Conservation (phyloP, 1,284 basidiomycete genomes). For the Trichosporon faecale region DNA sequence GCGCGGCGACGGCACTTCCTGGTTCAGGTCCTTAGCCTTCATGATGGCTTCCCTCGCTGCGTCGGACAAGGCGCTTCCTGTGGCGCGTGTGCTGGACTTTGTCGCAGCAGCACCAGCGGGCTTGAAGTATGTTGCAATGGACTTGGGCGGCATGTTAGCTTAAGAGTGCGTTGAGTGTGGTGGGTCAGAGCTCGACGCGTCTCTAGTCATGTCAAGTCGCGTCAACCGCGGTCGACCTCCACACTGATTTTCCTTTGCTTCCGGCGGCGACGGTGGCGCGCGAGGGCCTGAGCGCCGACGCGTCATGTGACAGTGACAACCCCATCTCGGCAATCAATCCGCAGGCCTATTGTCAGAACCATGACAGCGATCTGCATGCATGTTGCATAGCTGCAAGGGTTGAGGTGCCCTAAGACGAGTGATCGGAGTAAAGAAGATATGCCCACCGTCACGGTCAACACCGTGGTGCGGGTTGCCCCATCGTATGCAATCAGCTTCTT, state of each 20-base stretch:
- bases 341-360: not conserved
- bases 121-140: slow-evolving; percentile 25
- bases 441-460: not conserved
- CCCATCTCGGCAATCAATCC: not conserved
- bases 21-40: slow-evolving; percentile 20
- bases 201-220: not conserved
- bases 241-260: slow-evolving; percentile 5
- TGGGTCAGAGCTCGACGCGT: not conserved
- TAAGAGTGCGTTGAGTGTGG: not conserved
- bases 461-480: not conserved
- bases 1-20: not conserved
- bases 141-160: slow-evolving; percentile 21
- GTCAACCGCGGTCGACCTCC: slow-evolving; percentile 9
- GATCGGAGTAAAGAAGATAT: not conserved
- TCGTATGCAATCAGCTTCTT: not conserved
- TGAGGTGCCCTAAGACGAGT: too few relatives aligned
- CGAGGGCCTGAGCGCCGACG: not conserved
- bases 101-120: slow-evolving; percentile 8
- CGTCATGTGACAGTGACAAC: not conserved
- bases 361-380: not conserved
- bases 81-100: not conserved
- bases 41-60: slow-evolving; percentile 32
- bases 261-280: not conserved
- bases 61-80: slow-evolving; percentile 21
- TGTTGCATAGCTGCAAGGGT: not conserved